A percentile compares a stretch with the other conserved stretches of the same genome.
Conservation (phyloP, 208 protist species). For the Trypanosoma caninum region DNA sequence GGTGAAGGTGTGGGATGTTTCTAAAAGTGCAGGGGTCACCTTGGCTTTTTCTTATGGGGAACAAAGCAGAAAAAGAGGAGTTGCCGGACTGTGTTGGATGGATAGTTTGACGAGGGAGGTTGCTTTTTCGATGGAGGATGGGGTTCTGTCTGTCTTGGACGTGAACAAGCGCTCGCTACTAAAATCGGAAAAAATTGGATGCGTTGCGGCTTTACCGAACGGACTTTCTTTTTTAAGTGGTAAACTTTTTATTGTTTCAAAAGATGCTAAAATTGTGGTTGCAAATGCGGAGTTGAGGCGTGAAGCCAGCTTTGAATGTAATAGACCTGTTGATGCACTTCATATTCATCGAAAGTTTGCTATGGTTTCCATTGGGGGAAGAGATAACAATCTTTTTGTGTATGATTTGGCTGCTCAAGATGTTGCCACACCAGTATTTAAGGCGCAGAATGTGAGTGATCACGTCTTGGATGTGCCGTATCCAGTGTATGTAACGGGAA, state of each 20-base stretch:
- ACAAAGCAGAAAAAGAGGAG: constrained; percentile 53
- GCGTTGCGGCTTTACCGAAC: constrained; percentile 44
- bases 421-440: constrained; percentile 45
- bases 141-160: constrained; percentile 51
- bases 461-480: constrained; percentile 77
- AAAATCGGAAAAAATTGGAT: constrained; percentile 30
- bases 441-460: constrained; percentile 58
- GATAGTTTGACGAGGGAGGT: constrained; percentile 49
- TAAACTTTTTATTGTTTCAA: constrained; percentile 47
- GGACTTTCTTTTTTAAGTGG: constrained; percentile 63
- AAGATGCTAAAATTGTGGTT: constrained; percentile 40
- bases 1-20: constrained; percentile 84
- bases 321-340: constrained; percentile 56
- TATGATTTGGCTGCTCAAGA: constrained; percentile 58
- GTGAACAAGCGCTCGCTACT: constrained; percentile 29
- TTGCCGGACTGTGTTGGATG: constrained; percentile 78
- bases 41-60: constrained; percentile 64
- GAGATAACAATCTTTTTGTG: constrained; percentile 68
- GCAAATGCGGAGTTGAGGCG: constrained; percentile 31
- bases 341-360: constrained; percentile 80
- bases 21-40: constrained; percentile 58
- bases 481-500: constrained; percentile 65
- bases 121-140: constrained; percentile 61
- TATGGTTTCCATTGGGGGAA: constrained; percentile 69
- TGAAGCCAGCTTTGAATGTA: constrained; percentile 24